Conservation (phyloP, 805 yeast genomes). For the Candida insectorum region DNA sequence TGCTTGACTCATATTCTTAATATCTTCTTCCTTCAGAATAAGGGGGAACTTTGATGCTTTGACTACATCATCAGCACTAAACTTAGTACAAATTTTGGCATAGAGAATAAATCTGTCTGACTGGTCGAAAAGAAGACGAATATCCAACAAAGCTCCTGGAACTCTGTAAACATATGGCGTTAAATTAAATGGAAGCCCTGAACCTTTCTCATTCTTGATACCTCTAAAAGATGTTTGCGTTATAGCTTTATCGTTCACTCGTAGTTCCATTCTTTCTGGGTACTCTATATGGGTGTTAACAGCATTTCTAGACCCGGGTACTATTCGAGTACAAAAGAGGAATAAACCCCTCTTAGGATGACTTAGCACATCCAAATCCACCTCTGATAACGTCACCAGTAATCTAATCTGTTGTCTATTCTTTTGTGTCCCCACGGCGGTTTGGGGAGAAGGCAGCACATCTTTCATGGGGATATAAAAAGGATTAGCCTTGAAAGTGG, state of each 20-base stretch:
- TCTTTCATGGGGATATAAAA: conserved; percentile 50
- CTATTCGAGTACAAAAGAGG: conserved; percentile 42
- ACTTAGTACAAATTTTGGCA: conserved; percentile 26
- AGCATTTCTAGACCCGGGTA: neutral
- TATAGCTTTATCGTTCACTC: conserved; percentile 46
- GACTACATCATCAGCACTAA: conserved; percentile 1
- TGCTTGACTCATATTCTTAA: conserved; percentile 32
- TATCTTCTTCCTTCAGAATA: conserved; percentile 49
- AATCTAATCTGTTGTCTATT: conserved; percentile 14
- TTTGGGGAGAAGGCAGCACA: conserved; percentile 47
- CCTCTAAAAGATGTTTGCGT: conserved; percentile 65
- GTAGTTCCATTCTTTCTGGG: conserved; percentile 70
- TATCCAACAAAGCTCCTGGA: no score
- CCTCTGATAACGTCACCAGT: conserved; percentile 42
- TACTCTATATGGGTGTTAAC: conserved; percentile 49
- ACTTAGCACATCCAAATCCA: conserved; percentile 35
- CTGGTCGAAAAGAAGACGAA: no score
- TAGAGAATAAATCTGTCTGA: no score
- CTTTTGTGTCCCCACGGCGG: conserved; percentile 33
- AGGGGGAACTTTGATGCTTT: neutral
- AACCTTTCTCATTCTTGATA: conserved; percentile 69
- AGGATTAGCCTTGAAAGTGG: conserved; percentile 23
- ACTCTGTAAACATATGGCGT: conserved; percentile 46
- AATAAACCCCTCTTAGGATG: conserved; percentile 29
- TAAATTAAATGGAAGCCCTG: conserved; percentile 79